Percentiles rank a stretch among this genome's conserved stretches.
Conservation (phyloP, 2,329 filamentous ascomycete genomes). For the Elsinoe australis region DNA sequence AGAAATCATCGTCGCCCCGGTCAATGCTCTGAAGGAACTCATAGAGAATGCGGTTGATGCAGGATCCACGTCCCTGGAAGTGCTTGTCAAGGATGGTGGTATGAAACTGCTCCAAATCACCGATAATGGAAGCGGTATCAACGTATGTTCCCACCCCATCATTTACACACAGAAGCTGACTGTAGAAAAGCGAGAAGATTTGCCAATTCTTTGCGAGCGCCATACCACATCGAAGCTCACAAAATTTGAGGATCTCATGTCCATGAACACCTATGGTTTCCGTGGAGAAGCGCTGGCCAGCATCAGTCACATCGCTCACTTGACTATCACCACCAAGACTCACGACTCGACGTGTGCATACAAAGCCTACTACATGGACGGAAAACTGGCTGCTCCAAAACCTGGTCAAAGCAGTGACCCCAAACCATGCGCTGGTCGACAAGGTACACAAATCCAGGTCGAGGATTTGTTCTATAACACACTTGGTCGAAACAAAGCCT, state of each 20-base stretch:
- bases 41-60: conserved; percentile 97
- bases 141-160: conserved; percentile 49
- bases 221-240: conserved; percentile 97
- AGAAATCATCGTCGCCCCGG: conserved; percentile 95
- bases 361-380: conserved; percentile 80
- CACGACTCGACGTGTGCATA: conserved; percentile 81
- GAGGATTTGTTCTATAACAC: conserved; percentile 98
- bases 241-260: conserved; percentile 81
- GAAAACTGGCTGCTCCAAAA: conserved; percentile 72
- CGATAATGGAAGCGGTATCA: conserved; percentile 92
- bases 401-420: conserved; percentile 81
- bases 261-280: conserved; percentile 95
- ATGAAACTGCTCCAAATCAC: conserved; percentile 94
- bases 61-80: conserved; percentile 84
- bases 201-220: conserved; percentile 85
- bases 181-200: conserved; percentile 76
- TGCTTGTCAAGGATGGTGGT: conserved; percentile 89
- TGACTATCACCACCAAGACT: conserved; percentile 90
- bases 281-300: conserved; percentile 92
- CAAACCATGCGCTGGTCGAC: conserved; percentile 76
- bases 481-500: conserved; percentile 77
- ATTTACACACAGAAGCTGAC: background rate
- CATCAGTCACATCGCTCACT: conserved; percentile 95
- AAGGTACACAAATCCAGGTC: conserved; percentile 87
- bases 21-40: conserved; percentile 91